These are phyloP conservation scores for Mycena galopus DNA, from an alignment of 768 basidiomycete species.

Conservation along the genomic window DNA sequence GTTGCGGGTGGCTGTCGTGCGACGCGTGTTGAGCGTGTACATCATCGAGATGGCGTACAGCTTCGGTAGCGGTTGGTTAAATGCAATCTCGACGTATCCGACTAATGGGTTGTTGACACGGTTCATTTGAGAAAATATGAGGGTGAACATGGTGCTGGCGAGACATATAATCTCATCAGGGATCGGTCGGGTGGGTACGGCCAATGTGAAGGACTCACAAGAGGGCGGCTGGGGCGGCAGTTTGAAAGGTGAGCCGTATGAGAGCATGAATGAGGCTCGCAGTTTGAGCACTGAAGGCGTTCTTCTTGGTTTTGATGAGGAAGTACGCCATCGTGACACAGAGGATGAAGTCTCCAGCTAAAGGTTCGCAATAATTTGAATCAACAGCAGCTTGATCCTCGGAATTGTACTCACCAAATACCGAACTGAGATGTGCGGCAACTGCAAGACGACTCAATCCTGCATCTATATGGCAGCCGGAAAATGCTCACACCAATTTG, in stretches of 20 bases:
- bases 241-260: neutral
- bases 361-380: neutral
- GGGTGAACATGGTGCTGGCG: neutral
- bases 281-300: neutral
- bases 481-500: neutral
- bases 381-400: neutral
- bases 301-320: neutral
- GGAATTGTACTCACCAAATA: neutral
- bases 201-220: neutral
- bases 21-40: slow-evolving; percentile 10
- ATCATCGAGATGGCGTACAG: slow-evolving; percentile 14
- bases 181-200: neutral
- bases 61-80: neutral
- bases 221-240: neutral
- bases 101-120: neutral
- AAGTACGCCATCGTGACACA: neutral
- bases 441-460: neutral
- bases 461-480: neutral
- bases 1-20: neutral
- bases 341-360: neutral
- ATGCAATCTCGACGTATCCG: neutral
- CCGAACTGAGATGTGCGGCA: neutral
- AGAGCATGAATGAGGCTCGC: neutral
- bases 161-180: neutral
- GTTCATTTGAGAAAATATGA: slow-evolving; percentile 4